phyloP scores from a whole-genome alignment of 2,329 filamentous ascomycete genomes.

The Cadophora sp. region DNA sequence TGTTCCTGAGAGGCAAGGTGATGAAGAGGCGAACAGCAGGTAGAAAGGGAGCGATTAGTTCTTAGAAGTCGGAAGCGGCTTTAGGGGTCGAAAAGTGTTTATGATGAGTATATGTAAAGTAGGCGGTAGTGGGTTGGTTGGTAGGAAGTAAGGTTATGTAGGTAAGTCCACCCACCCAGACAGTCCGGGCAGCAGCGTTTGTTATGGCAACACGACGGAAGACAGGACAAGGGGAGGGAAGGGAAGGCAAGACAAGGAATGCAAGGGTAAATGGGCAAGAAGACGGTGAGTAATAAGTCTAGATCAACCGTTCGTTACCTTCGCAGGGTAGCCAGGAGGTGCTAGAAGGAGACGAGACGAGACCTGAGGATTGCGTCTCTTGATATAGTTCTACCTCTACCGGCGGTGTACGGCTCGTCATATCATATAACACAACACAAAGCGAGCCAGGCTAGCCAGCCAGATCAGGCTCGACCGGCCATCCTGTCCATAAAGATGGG shows the following conservation, averaged over 20 bases:
- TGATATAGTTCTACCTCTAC: constrained; percentile 3
- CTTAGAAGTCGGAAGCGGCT: not conserved
- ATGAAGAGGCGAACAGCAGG: not conserved
- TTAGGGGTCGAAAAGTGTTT: not conserved
- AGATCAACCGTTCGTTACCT: not conserved
- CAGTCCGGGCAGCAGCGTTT: not conserved
- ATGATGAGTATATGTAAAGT: not conserved
- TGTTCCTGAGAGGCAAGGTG: not conserved
- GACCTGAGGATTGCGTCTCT: not conserved
- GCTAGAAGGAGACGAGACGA: constrained; percentile 1
- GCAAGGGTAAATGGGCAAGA: not conserved
- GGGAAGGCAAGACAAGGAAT: not conserved
- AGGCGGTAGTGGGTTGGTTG: not conserved
- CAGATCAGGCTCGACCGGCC: not conserved
- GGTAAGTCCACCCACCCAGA: not conserved
- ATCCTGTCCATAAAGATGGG: not conserved
- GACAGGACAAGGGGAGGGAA: not conserved
- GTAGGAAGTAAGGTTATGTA: not conserved
- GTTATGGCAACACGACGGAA: not conserved
- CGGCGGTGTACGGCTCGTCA: constrained; percentile 12
- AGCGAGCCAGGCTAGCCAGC: not conserved
- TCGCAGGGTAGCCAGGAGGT: not conserved
- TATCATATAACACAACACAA: constrained; percentile 6
- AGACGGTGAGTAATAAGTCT: constrained; percentile 9
- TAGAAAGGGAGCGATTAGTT: not conserved